Conservation (phyloP, 73 alveolate genomes). For the Paramecium sexaurelia region DNA sequence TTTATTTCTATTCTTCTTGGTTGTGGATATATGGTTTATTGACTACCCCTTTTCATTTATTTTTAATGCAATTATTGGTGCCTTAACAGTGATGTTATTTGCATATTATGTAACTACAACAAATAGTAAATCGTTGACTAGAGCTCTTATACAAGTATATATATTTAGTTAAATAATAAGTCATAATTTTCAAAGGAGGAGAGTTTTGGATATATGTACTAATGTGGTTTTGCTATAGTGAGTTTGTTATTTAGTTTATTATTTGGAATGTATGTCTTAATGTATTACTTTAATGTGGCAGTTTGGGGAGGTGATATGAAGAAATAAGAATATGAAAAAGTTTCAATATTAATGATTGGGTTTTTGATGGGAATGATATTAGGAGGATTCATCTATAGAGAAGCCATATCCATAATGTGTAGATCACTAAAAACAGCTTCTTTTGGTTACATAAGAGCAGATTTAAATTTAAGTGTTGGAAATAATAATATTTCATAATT, state of each 20-base stretch:
- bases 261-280: slow-evolving; percentile 21
- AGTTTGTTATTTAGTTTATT: neutral
- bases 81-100: neutral
- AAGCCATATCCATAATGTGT: slow-evolving; percentile 48
- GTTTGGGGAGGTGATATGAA: slow-evolving; percentile 55
- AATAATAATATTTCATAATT: slow-evolving; percentile 6
- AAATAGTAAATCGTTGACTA: slow-evolving; percentile 24
- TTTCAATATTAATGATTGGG: neutral
- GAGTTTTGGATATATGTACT: slow-evolving; percentile 27
- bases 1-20: neutral
- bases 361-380: slow-evolving; percentile 46
- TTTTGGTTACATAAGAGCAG: slow-evolving; percentile 22
- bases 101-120: slow-evolving; percentile 25
- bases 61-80: slow-evolving; percentile 25
- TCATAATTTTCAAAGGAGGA: slow-evolving; percentile 16
- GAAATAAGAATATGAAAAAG: neutral
- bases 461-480: neutral
- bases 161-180: neutral
- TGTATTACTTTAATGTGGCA: slow-evolving; percentile 35
- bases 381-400: slow-evolving; percentile 46
- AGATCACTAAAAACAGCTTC: slow-evolving; percentile 43
- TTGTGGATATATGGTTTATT: slow-evolving; percentile 12
- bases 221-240: neutral
- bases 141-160: neutral
- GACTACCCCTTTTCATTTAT: slow-evolving; percentile 1